Base-by-base conservation (phyloP, 2,329 filamentous ascomycete species). In the Clonostachys solani region DNA sequence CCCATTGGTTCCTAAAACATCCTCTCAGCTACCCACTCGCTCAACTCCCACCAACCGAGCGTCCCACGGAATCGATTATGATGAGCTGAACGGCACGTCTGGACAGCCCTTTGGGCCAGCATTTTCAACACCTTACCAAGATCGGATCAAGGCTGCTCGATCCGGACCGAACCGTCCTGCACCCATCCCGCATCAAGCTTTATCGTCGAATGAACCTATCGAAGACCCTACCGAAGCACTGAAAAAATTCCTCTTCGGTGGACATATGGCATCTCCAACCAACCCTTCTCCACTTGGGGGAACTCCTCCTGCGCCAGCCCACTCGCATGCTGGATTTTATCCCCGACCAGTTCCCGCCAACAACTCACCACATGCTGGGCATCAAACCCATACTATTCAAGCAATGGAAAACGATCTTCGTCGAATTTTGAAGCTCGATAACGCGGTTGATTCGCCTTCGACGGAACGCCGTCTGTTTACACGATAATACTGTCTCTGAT, bases 121-220 rank as follows among this genome's bases (percentile, higher is more conserved):
- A 3, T 88, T 89, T 61, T 84, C 86, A 5, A 86, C 84, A 1
- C 80, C 81, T 0, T 85, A 82, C 54, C 68, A 77, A 6, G 79
- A 84, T 50, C 77, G 81, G 40, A 83, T 85, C 49, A 74, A 73
- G 48, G 80, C 80, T 45, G 78, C 75, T 46, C 60, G 54, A 12
- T 46, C 51, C 3, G 50, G 50, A 12, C 36, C 45, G 40, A 47
- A 45, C n/a, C 46, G 50, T 42, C 51, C 52, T 16, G 50, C 36
- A 13, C 42, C 40, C 10, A 18, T 17, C 19, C 37, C 36, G 12
- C 45, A 43, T 18, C 18, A 33, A 13, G 29, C 19, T 13, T 34
- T 38, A 13, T 40, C 42, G 13, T 33, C n/a, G 13, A 43, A 16
- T 29, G 35, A 34, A 44, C 5, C 36, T 44, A 40, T 42, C 18